A percentile compares a stretch with the other conserved stretches of the same genome.
Conservation (phyloP, 2,329 filamentous ascomycete species). For the Dactylonectria estremocensis region DNA sequence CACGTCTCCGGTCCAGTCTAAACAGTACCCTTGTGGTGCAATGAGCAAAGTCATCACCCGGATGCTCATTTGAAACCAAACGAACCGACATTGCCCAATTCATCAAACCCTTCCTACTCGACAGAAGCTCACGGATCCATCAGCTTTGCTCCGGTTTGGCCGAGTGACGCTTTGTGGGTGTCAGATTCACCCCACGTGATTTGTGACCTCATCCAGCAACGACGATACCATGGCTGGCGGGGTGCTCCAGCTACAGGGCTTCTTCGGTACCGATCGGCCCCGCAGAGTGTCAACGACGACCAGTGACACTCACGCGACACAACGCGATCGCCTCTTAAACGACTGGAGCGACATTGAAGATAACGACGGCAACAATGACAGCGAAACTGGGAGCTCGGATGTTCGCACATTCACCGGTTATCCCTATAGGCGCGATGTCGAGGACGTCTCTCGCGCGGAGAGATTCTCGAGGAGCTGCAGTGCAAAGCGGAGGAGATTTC, state of each 20-base stretch:
- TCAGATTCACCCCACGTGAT: slow-evolving; percentile 22
- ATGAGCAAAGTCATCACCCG: background rate
- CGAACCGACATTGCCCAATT: background rate
- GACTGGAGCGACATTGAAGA: slow-evolving; percentile 40
- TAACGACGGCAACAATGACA: background rate
- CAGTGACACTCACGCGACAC: slow-evolving; percentile 26
- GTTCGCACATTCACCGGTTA: slow-evolving; percentile 6
- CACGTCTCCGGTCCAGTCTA: background rate
- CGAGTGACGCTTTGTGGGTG: slow-evolving; percentile 16
- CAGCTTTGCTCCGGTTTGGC: background rate
- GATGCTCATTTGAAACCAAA: background rate
- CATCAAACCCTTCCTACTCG: slow-evolving; percentile 4
- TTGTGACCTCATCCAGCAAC: slow-evolving; percentile 29
- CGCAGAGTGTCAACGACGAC: slow-evolving; percentile 17
- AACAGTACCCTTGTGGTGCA: background rate
- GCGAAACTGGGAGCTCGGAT: background rate
- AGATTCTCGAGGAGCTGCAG: slow-evolving; percentile 9
- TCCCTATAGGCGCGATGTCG: slow-evolving; percentile 17
- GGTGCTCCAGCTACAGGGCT: slow-evolving; percentile 31
- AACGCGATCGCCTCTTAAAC: slow-evolving; percentile 38
- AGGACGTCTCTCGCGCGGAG: slow-evolving; percentile 15
- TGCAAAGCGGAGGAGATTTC: slow-evolving; percentile 24
- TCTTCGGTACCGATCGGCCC: slow-evolving; percentile 36
- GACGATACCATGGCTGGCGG: slow-evolving; percentile 32
- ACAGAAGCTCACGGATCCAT: background rate